Percentiles rank a stretch among this genome's conserved stretches.
phyloP scores from a whole-genome alignment of 1,139 yeast species.

The Yamadazyma kanchanaburiensis region DNA sequence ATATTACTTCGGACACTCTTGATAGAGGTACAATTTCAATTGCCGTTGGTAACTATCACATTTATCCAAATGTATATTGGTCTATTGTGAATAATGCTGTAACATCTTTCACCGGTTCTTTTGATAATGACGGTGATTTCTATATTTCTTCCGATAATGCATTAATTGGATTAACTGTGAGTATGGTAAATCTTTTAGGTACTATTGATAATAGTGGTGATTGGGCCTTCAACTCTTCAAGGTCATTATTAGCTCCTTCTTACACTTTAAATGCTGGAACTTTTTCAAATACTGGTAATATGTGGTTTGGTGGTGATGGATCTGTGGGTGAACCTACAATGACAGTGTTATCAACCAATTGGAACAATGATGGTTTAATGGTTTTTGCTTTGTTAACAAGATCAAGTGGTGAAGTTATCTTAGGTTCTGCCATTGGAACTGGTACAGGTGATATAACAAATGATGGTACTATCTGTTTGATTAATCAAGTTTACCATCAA shows the following conservation, averaged over 20 bases:
- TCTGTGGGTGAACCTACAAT: constrained; percentile 2
- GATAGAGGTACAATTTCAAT: constrained; percentile 15
- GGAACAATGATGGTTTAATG: constrained; percentile 24
- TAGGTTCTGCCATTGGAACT: constrained; percentile 16
- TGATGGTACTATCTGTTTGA: constrained; percentile 25
- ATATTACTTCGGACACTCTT: constrained; percentile 5
- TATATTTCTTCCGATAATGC: constrained; percentile 13
- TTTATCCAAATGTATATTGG: constrained; percentile 22
- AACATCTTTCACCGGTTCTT: constrained; percentile 19
- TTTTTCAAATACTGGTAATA: constrained; percentile 13
- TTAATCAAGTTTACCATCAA: constrained; percentile 18
- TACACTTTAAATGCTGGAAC: constrained; percentile 17
- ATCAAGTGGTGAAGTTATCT: constrained; percentile 13
- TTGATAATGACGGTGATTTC: constrained; percentile 21
- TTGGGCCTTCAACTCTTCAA: constrained; percentile 18
- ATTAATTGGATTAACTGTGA: constrained; percentile 5
- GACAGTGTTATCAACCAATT: constrained; percentile 12
- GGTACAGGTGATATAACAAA: constrained; percentile 15
- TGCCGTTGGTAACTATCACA: constrained; percentile 3
- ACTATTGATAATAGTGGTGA: constrained; percentile 19
- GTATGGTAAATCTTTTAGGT: constrained; percentile 2
- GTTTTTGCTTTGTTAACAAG: constrained; percentile 16
- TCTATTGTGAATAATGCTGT: constrained; percentile 26
- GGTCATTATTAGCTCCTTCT: constrained; percentile 14
- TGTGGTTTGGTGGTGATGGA: constrained; percentile 9